Base-by-base conservation (phyloP, 352 stramenopile species). In the Blastocystis sp. region DNA sequence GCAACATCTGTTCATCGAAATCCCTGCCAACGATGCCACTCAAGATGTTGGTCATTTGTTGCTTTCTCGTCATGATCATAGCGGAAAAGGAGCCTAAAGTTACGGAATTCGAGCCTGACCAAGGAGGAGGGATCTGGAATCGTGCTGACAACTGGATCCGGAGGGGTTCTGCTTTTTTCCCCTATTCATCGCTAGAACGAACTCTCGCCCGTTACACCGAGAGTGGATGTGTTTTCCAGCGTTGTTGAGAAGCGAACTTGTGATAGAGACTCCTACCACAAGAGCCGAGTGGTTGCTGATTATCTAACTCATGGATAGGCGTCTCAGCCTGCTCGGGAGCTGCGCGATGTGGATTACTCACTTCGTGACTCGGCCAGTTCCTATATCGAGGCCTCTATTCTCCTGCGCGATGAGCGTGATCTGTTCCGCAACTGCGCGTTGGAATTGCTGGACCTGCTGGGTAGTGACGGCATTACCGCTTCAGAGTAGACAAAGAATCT, bases 371-470 rank as follows among this genome's bases (percentile, higher is more conserved):
- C 48, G 5, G 48, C 48, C 5, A 56, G 14, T 14, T 17, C 48
- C 5, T 56, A 56, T 56, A 56, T 74, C 28, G 71, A 81, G 60
- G 71, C 23, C 0, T 84, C 74, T 14, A 84, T 48, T 9, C 11
- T 84, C 21, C 56, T 84, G 45, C 48, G 74, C 9, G 74, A 84
- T 41, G 53, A 84, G 60, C 59, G 74, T 28, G 28, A 84, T 67
- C 19, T 69, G 21, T 84, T 84, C 48, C 74, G 74, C 19, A 84
- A 66, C 43, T 84, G 74, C 60, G 74, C 74, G 1, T 59, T 84
- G 10, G 74, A 64, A 56, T n/a, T 84, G 34, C 11, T 84, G 17
- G 74, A 84, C 34, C 38, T 84, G 2, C 28, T 84, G 7, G 66
- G 66, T 77, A 60, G 14, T 17, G 45, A 10, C 28, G 38, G 34